Base-by-base conservation (phyloP, 2,329 filamentous ascomycete species). In the Cladophialophora chaetospira region DNA sequence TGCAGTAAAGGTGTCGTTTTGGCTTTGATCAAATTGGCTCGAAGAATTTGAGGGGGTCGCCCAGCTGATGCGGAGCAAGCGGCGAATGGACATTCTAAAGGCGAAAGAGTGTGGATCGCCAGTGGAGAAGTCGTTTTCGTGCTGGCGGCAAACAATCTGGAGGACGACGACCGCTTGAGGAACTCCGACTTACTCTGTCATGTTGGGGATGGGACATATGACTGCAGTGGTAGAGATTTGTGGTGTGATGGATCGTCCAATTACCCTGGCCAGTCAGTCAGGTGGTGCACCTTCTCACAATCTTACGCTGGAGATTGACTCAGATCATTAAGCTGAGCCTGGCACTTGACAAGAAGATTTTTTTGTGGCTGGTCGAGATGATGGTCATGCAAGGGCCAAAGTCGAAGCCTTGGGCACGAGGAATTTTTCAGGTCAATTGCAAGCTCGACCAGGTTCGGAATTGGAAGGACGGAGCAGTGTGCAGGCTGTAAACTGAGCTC, bases 121-220 rank as follows among this genome's bases (percentile, higher is more conserved):
- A 35, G 55, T 61, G 59, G 58, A 61, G 55, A 55, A 36, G 31
- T 49, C 28, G 23, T 59, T 58, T 56, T 59, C 55, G 53, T 62
- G 48, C 57, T 38, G 55, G 60, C 53, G 51, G 44, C 40, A 47
- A 38, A 33, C 38, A 40, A 26, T 36, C 31, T 48, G 35, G 53
- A 36, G 31, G n/a, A n/a, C n/a, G n/a, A 55, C 28, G 21, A 38
- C 19, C 36, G 45, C 25, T 31, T 36, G 33, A 28, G 23, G 35
- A 21, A 42, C 42, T 28, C 42, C 42, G 42, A 44, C n/a, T 44
- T 28, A 44, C 42, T 28, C n/a, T 44, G 19, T 31, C 47, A 29
- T 31, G 35, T 28, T 36, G 35, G 33, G 35, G 25, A 42, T 11
- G 28, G 23, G 11, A 23, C 47, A 51, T 40, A 23, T 50, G 47